Evolutionary conservation across 2,329 filamentous ascomycete species (phyloP).

Genomic region (Ceratocystis papillata): DNA sequence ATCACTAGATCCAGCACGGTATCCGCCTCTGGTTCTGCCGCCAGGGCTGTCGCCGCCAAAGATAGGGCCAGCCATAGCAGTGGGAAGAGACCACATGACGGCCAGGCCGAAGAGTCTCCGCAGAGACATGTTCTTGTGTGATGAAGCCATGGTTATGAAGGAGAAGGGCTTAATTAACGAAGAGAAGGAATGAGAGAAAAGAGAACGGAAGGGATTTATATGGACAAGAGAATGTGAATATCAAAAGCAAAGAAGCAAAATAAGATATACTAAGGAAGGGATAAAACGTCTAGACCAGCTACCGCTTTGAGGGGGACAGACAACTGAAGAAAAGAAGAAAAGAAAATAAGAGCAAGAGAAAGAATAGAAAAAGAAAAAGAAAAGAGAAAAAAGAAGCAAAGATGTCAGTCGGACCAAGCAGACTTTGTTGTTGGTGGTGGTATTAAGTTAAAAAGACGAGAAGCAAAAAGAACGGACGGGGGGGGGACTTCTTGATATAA

Average conservation of each 20-base stretch:
- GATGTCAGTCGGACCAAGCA: too few relatives aligned
- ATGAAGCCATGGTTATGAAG: conserved; percentile 26
- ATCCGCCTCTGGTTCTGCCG: neutral
- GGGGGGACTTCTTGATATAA: neutral
- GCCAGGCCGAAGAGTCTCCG: conserved; percentile 25
- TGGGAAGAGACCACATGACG: conserved; percentile 27
- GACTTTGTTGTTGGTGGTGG: neutral
- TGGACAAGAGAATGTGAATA: conserved; percentile 11
- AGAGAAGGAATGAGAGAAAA: neutral
- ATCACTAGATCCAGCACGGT: too few relatives aligned
- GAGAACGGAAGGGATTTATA: neutral
- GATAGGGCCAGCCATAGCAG: conserved; percentile 28
- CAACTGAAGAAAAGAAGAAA: neutral
- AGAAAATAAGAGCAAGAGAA: neutral
- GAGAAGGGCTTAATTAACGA: neutral
- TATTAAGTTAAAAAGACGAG: conserved; percentile 5
- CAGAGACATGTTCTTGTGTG: conserved; percentile 5
- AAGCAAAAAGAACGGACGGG: neutral
- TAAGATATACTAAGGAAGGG: neutral
- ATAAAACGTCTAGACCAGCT: conserved; percentile 18
- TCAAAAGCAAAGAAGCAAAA: conserved; percentile 2
- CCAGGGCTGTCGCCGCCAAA: conserved; percentile 23
- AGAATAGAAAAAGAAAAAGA: neutral
- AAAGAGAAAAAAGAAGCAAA: neutral
- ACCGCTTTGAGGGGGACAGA: conserved; percentile 16